Evolutionary conservation across 148 eudicot species (phyloP).

Genomic region (Arctostaphylos glauca): DNA sequence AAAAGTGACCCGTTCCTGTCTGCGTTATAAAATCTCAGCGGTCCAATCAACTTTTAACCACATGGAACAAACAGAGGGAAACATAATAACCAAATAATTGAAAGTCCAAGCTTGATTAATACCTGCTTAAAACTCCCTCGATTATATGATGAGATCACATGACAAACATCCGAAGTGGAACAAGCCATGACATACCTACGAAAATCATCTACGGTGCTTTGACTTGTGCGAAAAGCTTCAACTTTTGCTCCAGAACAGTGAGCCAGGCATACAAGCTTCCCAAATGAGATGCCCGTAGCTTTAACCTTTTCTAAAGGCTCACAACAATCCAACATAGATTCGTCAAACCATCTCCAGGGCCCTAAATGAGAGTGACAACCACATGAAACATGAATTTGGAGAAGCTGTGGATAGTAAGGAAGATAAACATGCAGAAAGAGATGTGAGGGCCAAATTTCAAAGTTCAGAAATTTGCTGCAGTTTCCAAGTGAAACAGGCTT

Average conservation of each 20-base stretch:
- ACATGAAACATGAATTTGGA: constrained; percentile 2
- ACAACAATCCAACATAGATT: constrained; percentile 88
- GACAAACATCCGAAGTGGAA: constrained; percentile 62
- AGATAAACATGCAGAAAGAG: not conserved
- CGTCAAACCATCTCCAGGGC: constrained; percentile 99
- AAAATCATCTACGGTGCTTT: constrained; percentile 68
- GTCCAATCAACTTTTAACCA: not conserved
- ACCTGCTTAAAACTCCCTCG: constrained; percentile 81
- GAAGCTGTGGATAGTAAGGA: not conserved
- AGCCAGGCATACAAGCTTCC: constrained; percentile 80
- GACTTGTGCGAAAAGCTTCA: constrained; percentile 60
- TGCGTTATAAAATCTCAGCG: constrained; percentile 23
- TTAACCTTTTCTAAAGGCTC: constrained; percentile 90
- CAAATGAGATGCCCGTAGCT: constrained; percentile 75
- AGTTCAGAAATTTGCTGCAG: not conserved
- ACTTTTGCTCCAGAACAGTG: constrained; percentile 88
- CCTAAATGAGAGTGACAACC: constrained; percentile 34
- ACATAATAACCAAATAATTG: not conserved
- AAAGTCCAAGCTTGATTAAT: not conserved
- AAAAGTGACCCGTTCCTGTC: constrained; percentile 93
- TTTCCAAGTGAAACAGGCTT: not conserved
- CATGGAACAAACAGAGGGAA: not conserved
- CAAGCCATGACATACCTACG: constrained; percentile 68
- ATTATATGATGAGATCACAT: constrained; percentile 73
- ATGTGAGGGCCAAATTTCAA: not conserved